phyloP scores from a whole-genome alignment of 2,329 filamentous ascomycete genomes.

The Tolypocladium nubicola region DNA sequence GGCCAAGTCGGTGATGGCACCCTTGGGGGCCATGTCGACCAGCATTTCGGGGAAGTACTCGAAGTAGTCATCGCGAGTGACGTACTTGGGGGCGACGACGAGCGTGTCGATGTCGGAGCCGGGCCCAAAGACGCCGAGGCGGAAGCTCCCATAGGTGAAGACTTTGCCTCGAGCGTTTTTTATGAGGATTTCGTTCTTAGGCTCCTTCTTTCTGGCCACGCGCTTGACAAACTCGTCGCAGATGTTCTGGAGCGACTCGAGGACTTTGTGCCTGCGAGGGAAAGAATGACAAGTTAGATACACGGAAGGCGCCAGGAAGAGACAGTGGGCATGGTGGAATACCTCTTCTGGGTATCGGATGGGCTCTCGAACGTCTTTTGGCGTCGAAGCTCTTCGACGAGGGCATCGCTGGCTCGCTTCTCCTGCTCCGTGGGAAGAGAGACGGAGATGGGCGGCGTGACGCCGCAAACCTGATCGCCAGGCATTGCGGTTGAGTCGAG shows the following conservation, averaged over 20 bases:
- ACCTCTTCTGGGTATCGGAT: slow-evolving; percentile 77
- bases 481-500: slow-evolving; percentile 15
- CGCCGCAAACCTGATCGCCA: slow-evolving; percentile 41
- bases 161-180: slow-evolving; percentile 84
- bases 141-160: slow-evolving; percentile 93
- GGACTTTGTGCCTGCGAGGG: slow-evolving; percentile 51
- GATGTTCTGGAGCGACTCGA: slow-evolving; percentile 67
- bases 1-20: slow-evolving; percentile 75
- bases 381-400: slow-evolving; percentile 73
- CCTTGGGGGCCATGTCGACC: slow-evolving; percentile 61
- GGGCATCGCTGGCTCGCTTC: slow-evolving; percentile 62
- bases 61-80: slow-evolving; percentile 87
- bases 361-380: slow-evolving; percentile 88
- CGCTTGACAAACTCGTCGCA: slow-evolving; percentile 78
- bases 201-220: slow-evolving; percentile 63
- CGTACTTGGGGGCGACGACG: slow-evolving; percentile 82
- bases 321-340: slow-evolving; percentile 8
- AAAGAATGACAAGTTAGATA: not conserved
- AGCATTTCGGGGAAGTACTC: slow-evolving; percentile 74
- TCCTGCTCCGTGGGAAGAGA: slow-evolving; percentile 68
- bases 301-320: not conserved
- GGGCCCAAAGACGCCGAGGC: slow-evolving; percentile 85
- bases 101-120: slow-evolving; percentile 97
- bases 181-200: slow-evolving; percentile 63
- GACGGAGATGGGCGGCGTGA: slow-evolving; percentile 76